These are phyloP conservation scores for Lipomyces anomalus DNA, from an alignment of 805 yeast species.

Conservation along the genomic window DNA sequence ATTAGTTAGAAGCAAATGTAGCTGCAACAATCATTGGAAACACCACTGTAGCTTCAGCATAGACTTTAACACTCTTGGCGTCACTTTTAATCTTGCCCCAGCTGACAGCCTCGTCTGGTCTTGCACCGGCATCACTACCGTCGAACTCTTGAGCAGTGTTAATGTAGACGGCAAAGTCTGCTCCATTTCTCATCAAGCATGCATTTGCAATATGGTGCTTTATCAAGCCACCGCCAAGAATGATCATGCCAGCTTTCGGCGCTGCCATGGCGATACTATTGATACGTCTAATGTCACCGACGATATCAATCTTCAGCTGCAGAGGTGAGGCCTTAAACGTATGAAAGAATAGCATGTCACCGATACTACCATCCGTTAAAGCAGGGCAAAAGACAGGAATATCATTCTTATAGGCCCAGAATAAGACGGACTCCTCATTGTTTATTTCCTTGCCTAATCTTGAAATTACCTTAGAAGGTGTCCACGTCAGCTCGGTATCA, in stretches of 20 bases:
- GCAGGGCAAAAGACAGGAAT: conserved; percentile 98
- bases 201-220: conserved; percentile 98
- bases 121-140: conserved; percentile 98
- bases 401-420: conserved; percentile 96
- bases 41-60: conserved; percentile 90
- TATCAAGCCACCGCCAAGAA: conserved; percentile 92
- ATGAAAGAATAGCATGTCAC: conserved; percentile 98
- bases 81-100: conserved; percentile 99
- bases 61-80: conserved; percentile 85
- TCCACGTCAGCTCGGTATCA: conserved; percentile 66
- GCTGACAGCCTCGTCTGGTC: conserved; percentile 97
- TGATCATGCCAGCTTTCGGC: conserved; percentile 87
- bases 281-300: conserved; percentile 84
- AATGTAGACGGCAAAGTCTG: conserved; percentile 94
- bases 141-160: conserved; percentile 99
- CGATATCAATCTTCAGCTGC: conserved; percentile 85
- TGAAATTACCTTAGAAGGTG: conserved; percentile 89
- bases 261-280: conserved; percentile 96
- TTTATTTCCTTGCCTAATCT: conserved; percentile 92
- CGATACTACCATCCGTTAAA: conserved; percentile 95
- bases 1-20: conserved; percentile 66
- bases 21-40: conserved; percentile 97
- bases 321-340: conserved; percentile 91
- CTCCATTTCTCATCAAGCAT: conserved; percentile 98
- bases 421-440: conserved; percentile 86